These are phyloP conservation scores for Teratosphaeria nubilosa DNA, from an alignment of 2,329 filamentous ascomycete species.

Conservation along the genomic window DNA sequence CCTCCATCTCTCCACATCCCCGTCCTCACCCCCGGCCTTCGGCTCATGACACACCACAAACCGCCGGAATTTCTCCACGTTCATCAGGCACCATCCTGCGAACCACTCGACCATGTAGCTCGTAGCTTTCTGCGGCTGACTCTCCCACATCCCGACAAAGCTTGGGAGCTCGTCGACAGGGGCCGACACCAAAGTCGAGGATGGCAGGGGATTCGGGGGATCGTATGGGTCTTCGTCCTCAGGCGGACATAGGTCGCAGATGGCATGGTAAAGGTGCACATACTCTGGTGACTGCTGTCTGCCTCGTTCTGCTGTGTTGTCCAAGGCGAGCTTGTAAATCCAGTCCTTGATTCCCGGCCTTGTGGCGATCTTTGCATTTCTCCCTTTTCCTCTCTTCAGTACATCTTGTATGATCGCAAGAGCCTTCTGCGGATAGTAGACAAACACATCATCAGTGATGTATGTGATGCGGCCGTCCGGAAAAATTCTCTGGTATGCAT, in stretches of 20 bases:
- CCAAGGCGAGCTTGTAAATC: constrained; percentile 10
- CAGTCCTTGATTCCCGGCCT: constrained; percentile 21
- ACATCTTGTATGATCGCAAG: constrained; percentile 28
- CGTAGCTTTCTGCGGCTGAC: constrained; percentile 15
- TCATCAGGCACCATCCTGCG: constrained; percentile 16
- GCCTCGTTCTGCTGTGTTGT: constrained; percentile 7
- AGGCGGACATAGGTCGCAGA: constrained; percentile 18
- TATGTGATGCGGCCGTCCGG: constrained; percentile 30
- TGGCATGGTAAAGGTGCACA: constrained; percentile 13
- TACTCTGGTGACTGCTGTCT: constrained; percentile 5
- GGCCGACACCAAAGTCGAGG: constrained; percentile 15
- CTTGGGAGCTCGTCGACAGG: constrained; percentile 13
- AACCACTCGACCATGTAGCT: constrained; percentile 25
- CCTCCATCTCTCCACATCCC: constrained; percentile 16
- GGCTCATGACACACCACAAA: constrained; percentile 22
- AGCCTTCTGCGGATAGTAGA: constrained; percentile 28
- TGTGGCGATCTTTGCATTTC: constrained; percentile 16
- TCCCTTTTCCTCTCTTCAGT: constrained; percentile 19
- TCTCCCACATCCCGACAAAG: constrained; percentile 16
- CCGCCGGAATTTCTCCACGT: constrained; percentile 16
- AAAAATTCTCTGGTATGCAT: constrained; percentile 24
- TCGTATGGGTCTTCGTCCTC: constrained; percentile 13
- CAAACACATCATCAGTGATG: constrained; percentile 35
- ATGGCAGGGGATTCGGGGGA: constrained; percentile 6
- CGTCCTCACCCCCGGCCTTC: not conserved